Conservation (phyloP, 164 flowering plant species). For the Chimonanthus salicifolius region DNA sequence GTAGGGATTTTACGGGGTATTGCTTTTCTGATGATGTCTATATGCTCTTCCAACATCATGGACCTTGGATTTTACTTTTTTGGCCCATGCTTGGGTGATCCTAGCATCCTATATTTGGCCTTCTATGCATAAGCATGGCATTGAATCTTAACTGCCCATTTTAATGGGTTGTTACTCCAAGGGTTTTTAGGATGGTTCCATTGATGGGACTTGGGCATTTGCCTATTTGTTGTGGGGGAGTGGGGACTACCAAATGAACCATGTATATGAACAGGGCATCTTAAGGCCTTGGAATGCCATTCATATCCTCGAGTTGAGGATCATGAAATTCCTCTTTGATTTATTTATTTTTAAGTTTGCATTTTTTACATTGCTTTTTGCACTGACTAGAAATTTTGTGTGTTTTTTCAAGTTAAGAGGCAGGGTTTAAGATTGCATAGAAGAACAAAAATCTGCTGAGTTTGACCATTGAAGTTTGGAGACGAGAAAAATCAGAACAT, state of each 20-base stretch:
- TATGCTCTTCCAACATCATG: background rate
- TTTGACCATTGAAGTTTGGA: background rate
- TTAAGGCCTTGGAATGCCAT: background rate
- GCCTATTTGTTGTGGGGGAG: background rate
- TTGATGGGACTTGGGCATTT: background rate
- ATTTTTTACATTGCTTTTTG: background rate
- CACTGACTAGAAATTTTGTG: background rate
- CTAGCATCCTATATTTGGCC: background rate
- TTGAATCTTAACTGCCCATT: too few relatives aligned
- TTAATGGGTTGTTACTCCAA: too few relatives aligned
- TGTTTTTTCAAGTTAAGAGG: constrained; percentile 26
- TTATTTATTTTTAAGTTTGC: background rate
- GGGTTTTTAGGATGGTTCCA: too few relatives aligned
- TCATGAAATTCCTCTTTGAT: background rate
- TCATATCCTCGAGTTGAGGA: background rate
- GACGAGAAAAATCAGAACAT: constrained; percentile 23
- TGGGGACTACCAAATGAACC: background rate
- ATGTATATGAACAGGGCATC: background rate
- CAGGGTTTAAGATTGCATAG: constrained; percentile 9
- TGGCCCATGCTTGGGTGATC: background rate
- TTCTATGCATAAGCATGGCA: background rate
- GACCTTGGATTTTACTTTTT: background rate
- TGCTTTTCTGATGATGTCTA: too few relatives aligned
- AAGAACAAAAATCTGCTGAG: constrained; percentile 3
- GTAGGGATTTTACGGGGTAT: too few relatives aligned